phyloP scores from a whole-genome alignment of 2,329 filamentous ascomycete species.

The Pseudocercospora pini-densiflorae region DNA sequence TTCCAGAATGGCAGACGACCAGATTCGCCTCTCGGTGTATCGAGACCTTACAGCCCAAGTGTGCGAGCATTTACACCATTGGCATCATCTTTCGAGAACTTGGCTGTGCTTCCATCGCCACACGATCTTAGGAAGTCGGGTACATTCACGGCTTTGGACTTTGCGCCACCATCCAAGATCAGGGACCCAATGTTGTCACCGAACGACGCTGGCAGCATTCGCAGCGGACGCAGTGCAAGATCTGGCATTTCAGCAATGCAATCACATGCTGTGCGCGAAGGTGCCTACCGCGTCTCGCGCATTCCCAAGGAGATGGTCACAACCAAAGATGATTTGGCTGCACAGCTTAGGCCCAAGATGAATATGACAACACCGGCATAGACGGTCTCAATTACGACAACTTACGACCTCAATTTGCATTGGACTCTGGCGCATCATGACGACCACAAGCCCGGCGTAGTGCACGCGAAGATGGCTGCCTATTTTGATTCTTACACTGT shows the following conservation, averaged over 20 bases:
- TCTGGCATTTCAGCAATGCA: constrained; percentile 76
- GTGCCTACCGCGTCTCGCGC: constrained; percentile 84
- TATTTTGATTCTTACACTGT: constrained; percentile 8
- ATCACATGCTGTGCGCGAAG: constrained; percentile 73
- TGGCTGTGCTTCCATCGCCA: constrained; percentile 85
- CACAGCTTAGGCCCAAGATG: constrained; percentile 58
- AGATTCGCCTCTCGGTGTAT: constrained; percentile 62
- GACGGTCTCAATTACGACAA: constrained; percentile 16
- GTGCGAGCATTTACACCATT: constrained; percentile 78
- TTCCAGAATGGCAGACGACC: constrained; percentile 68
- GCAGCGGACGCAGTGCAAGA: constrained; percentile 64
- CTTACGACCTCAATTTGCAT: constrained; percentile 12
- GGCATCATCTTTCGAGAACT: constrained; percentile 82
- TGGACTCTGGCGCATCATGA: constrained; percentile 9
- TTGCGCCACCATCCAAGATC: constrained; percentile 77
- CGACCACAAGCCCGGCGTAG: constrained; percentile 12
- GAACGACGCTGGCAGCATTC: constrained; percentile 54
- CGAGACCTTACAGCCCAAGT: constrained; percentile 73
- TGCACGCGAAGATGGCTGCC: constrained; percentile 14
- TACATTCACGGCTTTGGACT: constrained; percentile 80
- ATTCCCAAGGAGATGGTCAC: constrained; percentile 83
- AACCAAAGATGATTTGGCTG: constrained; percentile 68
- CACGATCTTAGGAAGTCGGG: constrained; percentile 76
- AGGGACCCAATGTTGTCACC: constrained; percentile 55
- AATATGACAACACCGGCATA: constrained; percentile 31